These are phyloP conservation scores for Chalciporus sp. DNA, from an alignment of 1,284 basidiomycete genomes.

Conservation along the genomic window DNA sequence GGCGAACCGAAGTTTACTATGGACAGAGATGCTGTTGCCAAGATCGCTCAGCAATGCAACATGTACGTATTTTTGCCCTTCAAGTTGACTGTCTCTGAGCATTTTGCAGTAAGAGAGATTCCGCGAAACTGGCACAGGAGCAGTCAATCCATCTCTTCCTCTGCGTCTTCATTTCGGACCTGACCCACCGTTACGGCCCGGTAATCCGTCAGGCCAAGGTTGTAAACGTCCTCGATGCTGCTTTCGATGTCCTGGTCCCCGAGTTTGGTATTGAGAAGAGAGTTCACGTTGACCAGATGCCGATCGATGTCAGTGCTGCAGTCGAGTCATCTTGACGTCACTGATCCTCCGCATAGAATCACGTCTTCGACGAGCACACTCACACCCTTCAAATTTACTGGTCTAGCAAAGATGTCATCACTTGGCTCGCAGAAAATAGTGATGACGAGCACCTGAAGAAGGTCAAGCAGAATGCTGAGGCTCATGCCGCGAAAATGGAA, in stretches of 20 bases:
- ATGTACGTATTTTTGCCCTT: slow-evolving; percentile 56
- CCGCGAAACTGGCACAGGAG: slow-evolving; percentile 90
- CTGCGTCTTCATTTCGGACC: slow-evolving; percentile 89
- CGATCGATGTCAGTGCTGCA: slow-evolving; percentile 74
- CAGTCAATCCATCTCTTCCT: slow-evolving; percentile 95
- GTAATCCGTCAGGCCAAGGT: slow-evolving; percentile 93
- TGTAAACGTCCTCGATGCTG: slow-evolving; percentile 91
- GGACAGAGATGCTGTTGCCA: slow-evolving; percentile 96
- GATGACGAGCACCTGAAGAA: slow-evolving; percentile 94
- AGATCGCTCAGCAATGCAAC: slow-evolving; percentile 97
- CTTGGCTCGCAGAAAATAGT: slow-evolving; percentile 90
- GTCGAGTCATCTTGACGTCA: background rate
- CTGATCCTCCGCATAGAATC: slow-evolving; percentile 58
- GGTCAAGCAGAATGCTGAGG: slow-evolving; percentile 86
- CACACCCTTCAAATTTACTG: slow-evolving; percentile 91
- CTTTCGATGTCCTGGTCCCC: slow-evolving; percentile 92
- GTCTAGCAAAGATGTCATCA: slow-evolving; percentile 90
- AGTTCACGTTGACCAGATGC: slow-evolving; percentile 98
- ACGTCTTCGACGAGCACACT: slow-evolving; percentile 91
- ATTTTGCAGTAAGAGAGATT: slow-evolving; percentile 77
- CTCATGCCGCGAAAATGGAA: slow-evolving; percentile 86
- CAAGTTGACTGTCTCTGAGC: slow-evolving; percentile 5
- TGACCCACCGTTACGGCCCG: slow-evolving; percentile 93
- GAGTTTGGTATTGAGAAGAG: slow-evolving; percentile 98
- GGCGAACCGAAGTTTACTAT: slow-evolving; percentile 89